phyloP scores from a whole-genome alignment of 2,329 filamentous ascomycete species.

The Cladosporium phlei region DNA sequence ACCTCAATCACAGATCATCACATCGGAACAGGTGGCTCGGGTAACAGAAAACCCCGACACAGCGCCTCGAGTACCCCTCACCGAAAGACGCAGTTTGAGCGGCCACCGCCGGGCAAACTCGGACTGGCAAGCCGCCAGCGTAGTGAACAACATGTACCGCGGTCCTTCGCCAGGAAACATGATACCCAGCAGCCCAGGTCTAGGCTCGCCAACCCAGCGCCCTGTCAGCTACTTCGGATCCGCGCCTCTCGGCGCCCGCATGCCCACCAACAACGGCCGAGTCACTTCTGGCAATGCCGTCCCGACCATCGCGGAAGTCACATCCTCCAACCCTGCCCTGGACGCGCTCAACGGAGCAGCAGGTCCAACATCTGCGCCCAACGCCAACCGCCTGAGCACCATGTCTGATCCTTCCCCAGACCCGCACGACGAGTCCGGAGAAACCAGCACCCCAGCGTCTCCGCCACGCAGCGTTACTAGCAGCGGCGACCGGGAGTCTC shows the following conservation, averaged over 20 bases:
- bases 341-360: slow-evolving; percentile 19
- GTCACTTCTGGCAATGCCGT: slow-evolving; percentile 46
- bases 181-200: slow-evolving; percentile 43
- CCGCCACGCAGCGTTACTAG: slow-evolving; percentile 55
- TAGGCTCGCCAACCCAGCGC: slow-evolving; percentile 50
- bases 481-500: slow-evolving; percentile 24
- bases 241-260: slow-evolving; percentile 44
- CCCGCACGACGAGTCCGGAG: slow-evolving; percentile 4
- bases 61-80: slow-evolving; percentile 70
- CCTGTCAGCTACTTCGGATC: slow-evolving; percentile 58
- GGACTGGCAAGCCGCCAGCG: slow-evolving; percentile 51
- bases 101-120: slow-evolving; percentile 42
- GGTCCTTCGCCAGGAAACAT: slow-evolving; percentile 42
- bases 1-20: slow-evolving; percentile 31
- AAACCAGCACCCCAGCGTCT: slow-evolving; percentile 42
- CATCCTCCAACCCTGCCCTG: slow-evolving; percentile 11
- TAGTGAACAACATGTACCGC: slow-evolving; percentile 88
- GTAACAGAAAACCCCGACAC: slow-evolving; percentile 61
- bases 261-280: not conserved
- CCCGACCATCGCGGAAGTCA: slow-evolving; percentile 29
- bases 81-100: slow-evolving; percentile 45
- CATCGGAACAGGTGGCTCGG: slow-evolving; percentile 16
- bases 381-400: slow-evolving; percentile 22
- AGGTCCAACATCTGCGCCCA: slow-evolving; percentile 15
- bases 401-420: slow-evolving; percentile 18